Evolutionary conservation across 495 filamentous ascomycete genomes (phyloP).

Genomic region (Penicillium herquei): DNA sequence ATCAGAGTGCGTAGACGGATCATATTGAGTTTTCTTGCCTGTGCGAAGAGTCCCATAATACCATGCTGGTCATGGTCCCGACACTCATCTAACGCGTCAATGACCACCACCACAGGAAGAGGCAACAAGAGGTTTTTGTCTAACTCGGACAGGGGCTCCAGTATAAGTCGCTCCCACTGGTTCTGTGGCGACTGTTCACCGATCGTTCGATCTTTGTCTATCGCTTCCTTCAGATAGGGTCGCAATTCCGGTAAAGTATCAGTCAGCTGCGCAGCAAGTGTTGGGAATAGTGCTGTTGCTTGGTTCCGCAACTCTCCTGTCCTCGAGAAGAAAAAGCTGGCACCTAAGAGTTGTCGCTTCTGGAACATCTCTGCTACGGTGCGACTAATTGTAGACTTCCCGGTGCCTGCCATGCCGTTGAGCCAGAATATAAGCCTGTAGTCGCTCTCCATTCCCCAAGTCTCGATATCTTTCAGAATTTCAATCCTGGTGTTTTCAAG

Average conservation of each 20-base stretch:
- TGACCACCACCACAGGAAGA: constrained; percentile 31
- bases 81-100: constrained; percentile 58
- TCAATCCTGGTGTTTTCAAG: too few species aligned
- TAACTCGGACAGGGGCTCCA: constrained; percentile 30
- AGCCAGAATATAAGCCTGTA: too few species aligned
- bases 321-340: constrained; percentile 45
- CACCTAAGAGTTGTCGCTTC: neutral
- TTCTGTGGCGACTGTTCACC: constrained; percentile 17
- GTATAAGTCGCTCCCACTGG: constrained; percentile 41
- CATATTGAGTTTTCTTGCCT: constrained; percentile 15
- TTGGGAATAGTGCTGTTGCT: constrained; percentile 40
- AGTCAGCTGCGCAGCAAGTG: constrained; percentile 42
- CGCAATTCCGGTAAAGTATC: constrained; percentile 20
- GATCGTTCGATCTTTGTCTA: constrained; percentile 34
- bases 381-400: too few species aligned
- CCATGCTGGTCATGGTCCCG: constrained; percentile 9
- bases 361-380: too few species aligned
- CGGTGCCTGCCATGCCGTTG: too few species aligned
- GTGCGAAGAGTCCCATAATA: too few species aligned
- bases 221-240: constrained; percentile 28
- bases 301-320: constrained; percentile 40
- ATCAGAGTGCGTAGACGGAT: constrained; percentile 29
- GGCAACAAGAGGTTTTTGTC: neutral
- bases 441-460: too few species aligned
- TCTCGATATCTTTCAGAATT: too few species aligned